phyloP scores from a whole-genome alignment of 2,329 filamentous ascomycete species.

The Aspergillus sp. region DNA sequence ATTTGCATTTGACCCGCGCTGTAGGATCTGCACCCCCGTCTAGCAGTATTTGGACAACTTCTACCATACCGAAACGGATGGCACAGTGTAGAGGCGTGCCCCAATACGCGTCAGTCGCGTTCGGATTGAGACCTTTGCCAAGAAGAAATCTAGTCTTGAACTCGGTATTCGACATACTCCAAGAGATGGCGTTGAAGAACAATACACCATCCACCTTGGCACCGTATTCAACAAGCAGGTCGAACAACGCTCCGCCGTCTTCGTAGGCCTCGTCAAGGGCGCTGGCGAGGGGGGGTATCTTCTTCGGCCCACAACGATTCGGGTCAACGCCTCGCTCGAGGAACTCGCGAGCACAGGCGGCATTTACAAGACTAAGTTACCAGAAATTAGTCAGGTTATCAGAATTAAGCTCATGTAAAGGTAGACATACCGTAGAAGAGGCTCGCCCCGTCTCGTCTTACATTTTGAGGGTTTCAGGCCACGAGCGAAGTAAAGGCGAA shows the following conservation, averaged over 20 bases:
- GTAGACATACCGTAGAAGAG: not conserved
- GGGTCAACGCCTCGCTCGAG: not conserved
- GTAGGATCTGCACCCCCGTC: conserved; percentile 13
- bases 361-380: not conserved
- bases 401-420: not conserved
- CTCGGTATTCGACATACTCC: not conserved
- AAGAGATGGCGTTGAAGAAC: not conserved
- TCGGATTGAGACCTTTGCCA: not conserved
- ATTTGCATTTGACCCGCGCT: no score
- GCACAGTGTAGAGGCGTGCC: conserved; percentile 14
- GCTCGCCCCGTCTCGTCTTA: not conserved
- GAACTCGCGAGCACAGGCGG: not conserved
- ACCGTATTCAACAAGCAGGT: not conserved
- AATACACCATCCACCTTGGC: not conserved
- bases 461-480: not conserved
- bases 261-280: not conserved
- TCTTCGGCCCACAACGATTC: not conserved
- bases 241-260: not conserved
- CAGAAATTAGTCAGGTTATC: not conserved
- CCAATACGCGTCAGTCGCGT: no score
- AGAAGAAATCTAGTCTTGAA: not conserved
- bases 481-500: not conserved
- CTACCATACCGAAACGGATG: not conserved
- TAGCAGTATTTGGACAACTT: conserved; percentile 5
- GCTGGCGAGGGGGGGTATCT: not conserved